phyloP scores from a whole-genome alignment of 1,284 basidiomycete species.

The Meira nashicola region DNA sequence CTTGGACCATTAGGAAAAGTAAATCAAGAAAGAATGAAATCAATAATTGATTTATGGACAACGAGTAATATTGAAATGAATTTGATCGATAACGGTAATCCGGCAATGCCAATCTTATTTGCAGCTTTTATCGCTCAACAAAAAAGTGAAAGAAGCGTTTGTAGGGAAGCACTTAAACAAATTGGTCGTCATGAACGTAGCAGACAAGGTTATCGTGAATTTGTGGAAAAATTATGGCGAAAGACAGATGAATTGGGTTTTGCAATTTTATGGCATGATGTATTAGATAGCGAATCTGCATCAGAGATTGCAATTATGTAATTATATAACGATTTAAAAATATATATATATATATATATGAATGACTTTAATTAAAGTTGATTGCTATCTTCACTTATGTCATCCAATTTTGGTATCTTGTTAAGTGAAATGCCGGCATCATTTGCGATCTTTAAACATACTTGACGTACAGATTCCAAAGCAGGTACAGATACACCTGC shows the following conservation, averaged over 20 bases:
- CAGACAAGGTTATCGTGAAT: not conserved
- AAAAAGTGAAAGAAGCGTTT: not conserved
- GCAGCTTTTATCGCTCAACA: constrained; percentile 1
- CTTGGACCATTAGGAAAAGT: not conserved
- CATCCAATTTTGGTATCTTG: not conserved
- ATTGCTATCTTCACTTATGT: not conserved
- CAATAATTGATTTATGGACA: not conserved
- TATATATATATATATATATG: no score
- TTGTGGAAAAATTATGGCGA: constrained; percentile 1
- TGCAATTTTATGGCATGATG: constrained; percentile 5
- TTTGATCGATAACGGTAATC: not conserved
- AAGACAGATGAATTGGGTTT: not conserved
- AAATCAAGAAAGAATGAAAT: not conserved
- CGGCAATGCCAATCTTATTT: not conserved
- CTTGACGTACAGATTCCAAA: not conserved
- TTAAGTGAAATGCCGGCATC: not conserved
- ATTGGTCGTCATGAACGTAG: not conserved
- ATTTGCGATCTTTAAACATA: not conserved
- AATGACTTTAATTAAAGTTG: no score
- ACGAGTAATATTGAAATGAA: not conserved
- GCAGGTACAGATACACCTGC: not conserved
- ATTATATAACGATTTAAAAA: no score
- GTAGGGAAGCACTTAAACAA: not conserved
- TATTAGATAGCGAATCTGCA: not conserved
- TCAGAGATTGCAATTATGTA: not conserved